phyloP scores from a whole-genome alignment of 1,284 basidiomycete species.

The Cystobasidium pallidum region DNA sequence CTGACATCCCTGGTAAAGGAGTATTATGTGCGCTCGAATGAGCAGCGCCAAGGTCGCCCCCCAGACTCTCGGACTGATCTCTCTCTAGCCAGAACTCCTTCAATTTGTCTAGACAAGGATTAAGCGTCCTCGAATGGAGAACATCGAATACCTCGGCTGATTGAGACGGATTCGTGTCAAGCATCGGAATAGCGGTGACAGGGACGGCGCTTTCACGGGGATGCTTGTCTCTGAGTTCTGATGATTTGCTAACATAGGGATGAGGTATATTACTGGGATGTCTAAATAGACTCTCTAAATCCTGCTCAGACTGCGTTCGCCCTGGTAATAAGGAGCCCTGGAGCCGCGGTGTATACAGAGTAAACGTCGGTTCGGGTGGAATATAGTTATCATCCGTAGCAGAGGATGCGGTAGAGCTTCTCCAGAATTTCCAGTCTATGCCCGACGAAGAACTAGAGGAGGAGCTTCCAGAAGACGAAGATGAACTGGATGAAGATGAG shows the following conservation, averaged over 20 bases:
- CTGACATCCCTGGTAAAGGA: background rate
- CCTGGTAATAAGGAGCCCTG: slow-evolving; percentile 37
- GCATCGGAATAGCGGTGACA: too few relatives aligned
- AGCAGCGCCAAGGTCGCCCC: slow-evolving; percentile 50
- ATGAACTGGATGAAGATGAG: slow-evolving; percentile 44
- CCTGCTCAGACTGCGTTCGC: slow-evolving; percentile 46
- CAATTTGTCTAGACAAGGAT: slow-evolving; percentile 48
- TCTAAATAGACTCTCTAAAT: slow-evolving; percentile 36
- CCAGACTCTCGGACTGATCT: slow-evolving; percentile 48
- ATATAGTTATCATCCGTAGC: slow-evolving; percentile 43
- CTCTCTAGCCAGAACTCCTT: slow-evolving; percentile 51
- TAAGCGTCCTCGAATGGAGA: slow-evolving; percentile 45
- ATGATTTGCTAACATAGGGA: slow-evolving; percentile 38
- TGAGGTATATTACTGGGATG: slow-evolving; percentile 17
- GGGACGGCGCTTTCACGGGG: background rate
- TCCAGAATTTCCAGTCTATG: slow-evolving; percentile 53
- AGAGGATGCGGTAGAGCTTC: slow-evolving; percentile 47
- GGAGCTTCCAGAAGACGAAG: slow-evolving; percentile 39
- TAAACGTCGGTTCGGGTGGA: slow-evolving; percentile 52
- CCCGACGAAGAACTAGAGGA: slow-evolving; percentile 47
- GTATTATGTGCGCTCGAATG: background rate
- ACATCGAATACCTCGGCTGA: slow-evolving; percentile 48
- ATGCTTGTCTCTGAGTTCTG: slow-evolving; percentile 36
- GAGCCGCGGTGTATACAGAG: slow-evolving; percentile 50
- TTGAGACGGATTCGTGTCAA: background rate